Conservation (phyloP, 495 filamentous ascomycete species). For the Penicillium crystallinum region DNA sequence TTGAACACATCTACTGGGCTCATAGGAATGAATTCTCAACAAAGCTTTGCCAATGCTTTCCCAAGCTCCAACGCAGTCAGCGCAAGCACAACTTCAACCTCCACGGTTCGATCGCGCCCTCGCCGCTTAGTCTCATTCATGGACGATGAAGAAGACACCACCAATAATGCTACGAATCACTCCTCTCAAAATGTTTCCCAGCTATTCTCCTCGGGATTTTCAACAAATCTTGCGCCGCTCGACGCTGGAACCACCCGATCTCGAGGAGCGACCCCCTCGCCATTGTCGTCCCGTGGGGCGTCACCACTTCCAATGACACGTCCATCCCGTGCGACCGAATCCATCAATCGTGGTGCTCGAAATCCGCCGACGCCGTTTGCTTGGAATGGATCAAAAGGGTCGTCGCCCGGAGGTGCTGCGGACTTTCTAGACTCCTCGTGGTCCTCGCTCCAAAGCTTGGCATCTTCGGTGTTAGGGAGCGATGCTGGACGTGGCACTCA, state of each 20-base stretch:
- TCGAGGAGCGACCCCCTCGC: constrained; percentile 39
- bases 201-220: constrained; percentile 29
- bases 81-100: constrained; percentile 32
- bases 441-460: constrained; percentile 50
- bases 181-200: constrained; percentile 26
- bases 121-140: constrained; percentile 41
- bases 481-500: constrained; percentile 34
- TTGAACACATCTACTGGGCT: constrained; percentile 13
- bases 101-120: constrained; percentile 40
- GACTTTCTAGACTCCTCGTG: constrained; percentile 49
- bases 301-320: constrained; percentile 47
- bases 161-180: constrained; percentile 9
- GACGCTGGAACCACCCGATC: constrained; percentile 30
- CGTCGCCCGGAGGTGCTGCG: constrained; percentile 31
- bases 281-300: constrained; percentile 38
- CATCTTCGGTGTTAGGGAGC: constrained; percentile 49
- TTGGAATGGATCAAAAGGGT: constrained; percentile 24
- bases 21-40: constrained; percentile 44
- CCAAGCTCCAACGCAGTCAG: constrained; percentile 31
- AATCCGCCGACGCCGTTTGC: constrained; percentile 27
- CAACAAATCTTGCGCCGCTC: constrained; percentile 21
- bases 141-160: constrained; percentile 31
- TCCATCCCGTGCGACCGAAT: constrained; percentile 36
- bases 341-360: constrained; percentile 13
- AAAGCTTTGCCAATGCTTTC: constrained; percentile 36